Base-by-base conservation (phyloP, 129 eudicot genomes). In the Saussurea involucrata region DNA sequence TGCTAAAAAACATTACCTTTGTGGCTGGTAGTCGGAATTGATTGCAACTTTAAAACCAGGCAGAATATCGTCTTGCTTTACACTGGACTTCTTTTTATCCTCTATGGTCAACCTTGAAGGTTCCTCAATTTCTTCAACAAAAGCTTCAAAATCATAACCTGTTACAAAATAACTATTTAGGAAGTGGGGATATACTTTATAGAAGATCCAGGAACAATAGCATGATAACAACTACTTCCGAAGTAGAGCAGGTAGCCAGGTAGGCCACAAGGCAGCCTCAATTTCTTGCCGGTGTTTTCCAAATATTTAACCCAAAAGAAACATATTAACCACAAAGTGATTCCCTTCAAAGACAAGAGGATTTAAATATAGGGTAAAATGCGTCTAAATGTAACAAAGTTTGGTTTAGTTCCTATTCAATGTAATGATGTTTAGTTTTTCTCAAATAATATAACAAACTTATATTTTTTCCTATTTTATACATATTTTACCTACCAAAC, bases 81-180 rank as follows among this genome's bases (percentile, higher is more conserved):
- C 83, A 65, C 79, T 86, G 76, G 81, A 31, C 81, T 84, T 87
- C 80, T 87, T 84, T 78, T 83, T 82, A 73, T 84, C 83, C 70
- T 88, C 92, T 58, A 80, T 67, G 61, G 81, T 24, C 80, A 81
- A 83, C 81, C 75, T 75, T 63, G 90, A 61, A 81, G 96, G 96
- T 78, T 94, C 98, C 76, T 92, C 97, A 65, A 81, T 68, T 74
- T 95, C 94, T 69, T 88, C 94, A 70, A 89, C 90, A 83, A 83
- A 89, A 78, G 88, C 90, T 80, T 87, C 94, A 82, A 87, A 86
- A 61, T 89, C 89, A 81, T 89, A 89, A 81, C 97, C 98, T 93
- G 80, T 63, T 63, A 63, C 21, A 70, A 18, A 55, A 15, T 22
- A 77, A 6, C n/a, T 22, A 40, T 21, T 76, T 9, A 40, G 15